Evolutionary conservation across 1,284 basidiomycete genomes (phyloP).

Genomic region (Cryptococcus floricola): DNA sequence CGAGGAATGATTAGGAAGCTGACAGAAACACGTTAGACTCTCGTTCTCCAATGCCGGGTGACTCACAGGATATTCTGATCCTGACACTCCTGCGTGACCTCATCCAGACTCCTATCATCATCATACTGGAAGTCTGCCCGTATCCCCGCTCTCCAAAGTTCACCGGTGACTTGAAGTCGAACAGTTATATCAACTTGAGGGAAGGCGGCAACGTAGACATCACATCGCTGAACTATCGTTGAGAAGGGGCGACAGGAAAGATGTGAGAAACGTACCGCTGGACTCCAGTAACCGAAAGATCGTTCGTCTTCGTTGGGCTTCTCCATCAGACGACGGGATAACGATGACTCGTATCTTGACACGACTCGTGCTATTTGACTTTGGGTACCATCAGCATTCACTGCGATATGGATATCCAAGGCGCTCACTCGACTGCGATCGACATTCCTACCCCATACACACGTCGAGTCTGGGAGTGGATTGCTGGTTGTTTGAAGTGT

Average conservation of each 20-base stretch:
- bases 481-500: conserved; percentile 51
- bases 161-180: conserved; percentile 52
- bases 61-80: conserved; percentile 49
- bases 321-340: conserved; percentile 47
- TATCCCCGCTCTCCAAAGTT: conserved; percentile 56
- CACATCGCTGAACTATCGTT: conserved; percentile 52
- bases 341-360: conserved; percentile 48
- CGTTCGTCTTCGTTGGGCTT: conserved; percentile 50
- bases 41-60: not conserved
- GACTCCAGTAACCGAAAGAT: conserved; percentile 51
- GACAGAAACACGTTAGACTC: not conserved
- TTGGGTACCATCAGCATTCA: conserved; percentile 1
- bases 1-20: conserved; percentile 47
- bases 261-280: conserved; percentile 23
- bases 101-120: conserved; percentile 42
- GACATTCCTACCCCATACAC: conserved; percentile 55
- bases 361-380: conserved; percentile 51
- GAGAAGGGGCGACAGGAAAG: not conserved
- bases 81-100: conserved; percentile 44
- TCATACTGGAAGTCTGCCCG: conserved; percentile 57
- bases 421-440: conserved; percentile 50
- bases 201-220: conserved; percentile 56
- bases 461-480: conserved; percentile 28
- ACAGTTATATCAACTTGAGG: conserved; percentile 50
- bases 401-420: not conserved